Evolutionary conservation across 768 basidiomycete species (phyloP), one percentile per base, ranked within the genome.

Genomic region (Auriscalpium orientale): DNA sequence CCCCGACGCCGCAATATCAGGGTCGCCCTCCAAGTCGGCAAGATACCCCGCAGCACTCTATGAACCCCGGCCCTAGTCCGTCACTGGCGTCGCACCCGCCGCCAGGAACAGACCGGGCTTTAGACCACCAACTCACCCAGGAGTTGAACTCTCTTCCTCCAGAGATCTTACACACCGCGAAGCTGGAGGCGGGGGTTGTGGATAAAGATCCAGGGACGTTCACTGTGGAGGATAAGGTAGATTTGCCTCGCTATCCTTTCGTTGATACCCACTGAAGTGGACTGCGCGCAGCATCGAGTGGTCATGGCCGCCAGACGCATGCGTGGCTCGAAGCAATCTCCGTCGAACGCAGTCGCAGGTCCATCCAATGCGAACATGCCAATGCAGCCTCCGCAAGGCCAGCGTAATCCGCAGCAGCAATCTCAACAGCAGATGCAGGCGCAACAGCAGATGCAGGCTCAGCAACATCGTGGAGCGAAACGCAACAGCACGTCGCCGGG

Each of bases 21-120:
- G 78, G 75, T 3, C 74, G 82, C 49, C 80, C 85, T 7, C 80
- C 81, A 5, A 87, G 86, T 65, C 76, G 85, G 43, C 77, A 85
- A 40, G 78, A 68, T 4, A 73, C 68, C 15, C 71, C 75, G 1
- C 60, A 61, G 37, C 33, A 59, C 37, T 40, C 35, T 2, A 69
- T 79, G 67, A 71, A 77, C 56, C 68, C 71, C 55, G 79, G 81
- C 2, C 79, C 67, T 1, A 87, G 85, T 62, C 85, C 87, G 6
- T 82, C 81, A 5, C 44, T 87, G 61, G 68, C 74, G 5, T 58
- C 72, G 36, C 76, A 83, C 6, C 76, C 77, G 58, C 71, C 77
- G 0, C 75, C 78, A 21, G 62, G 66, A 5, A 65, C 60, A 53
- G 46, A 63, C 8, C 66, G 65, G 8, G 64, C 63, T 13, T 60